phyloP scores from a whole-genome alignment of 805 yeast species.

The Sugiyamaella marilandica region DNA sequence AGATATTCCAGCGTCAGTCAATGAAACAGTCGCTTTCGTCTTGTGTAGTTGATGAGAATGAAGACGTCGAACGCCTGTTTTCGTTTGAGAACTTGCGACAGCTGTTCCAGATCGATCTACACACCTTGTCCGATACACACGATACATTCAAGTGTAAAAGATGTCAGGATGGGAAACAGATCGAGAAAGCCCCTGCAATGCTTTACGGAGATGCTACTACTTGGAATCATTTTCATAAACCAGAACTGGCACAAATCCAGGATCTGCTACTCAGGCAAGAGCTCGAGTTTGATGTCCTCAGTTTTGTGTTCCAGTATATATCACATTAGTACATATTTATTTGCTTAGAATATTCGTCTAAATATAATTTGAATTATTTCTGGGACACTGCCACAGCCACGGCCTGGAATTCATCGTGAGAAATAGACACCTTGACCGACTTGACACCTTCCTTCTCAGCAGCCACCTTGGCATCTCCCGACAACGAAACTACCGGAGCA shows the following conservation, averaged over 20 bases:
- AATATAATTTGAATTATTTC: constrained; percentile 7
- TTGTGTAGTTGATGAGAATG: constrained; percentile 94
- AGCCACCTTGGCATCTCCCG: constrained; percentile 70
- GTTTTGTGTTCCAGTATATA: constrained; percentile 88
- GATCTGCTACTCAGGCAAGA: constrained; percentile 79
- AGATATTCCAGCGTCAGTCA: constrained; percentile 91
- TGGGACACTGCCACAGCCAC: constrained; percentile 85
- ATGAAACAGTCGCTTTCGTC: constrained; percentile 91
- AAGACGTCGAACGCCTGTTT: constrained; percentile 88
- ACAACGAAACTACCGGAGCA: constrained; percentile 74
- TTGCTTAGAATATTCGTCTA: background rate
- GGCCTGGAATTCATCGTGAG: constrained; percentile 95
- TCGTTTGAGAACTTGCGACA: constrained; percentile 75
- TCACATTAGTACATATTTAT: constrained; percentile 49
- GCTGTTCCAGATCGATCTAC: constrained; percentile 63
- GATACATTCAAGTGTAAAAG: constrained; percentile 85
- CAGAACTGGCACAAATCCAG: constrained; percentile 57
- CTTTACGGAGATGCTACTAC: constrained; percentile 95
- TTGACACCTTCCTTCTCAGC: constrained; percentile 68
- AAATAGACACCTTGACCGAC: constrained; percentile 78
- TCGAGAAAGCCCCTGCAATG: constrained; percentile 72
- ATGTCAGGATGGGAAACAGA: constrained; percentile 61
- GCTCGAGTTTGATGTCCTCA: constrained; percentile 57
- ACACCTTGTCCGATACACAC: constrained; percentile 83
- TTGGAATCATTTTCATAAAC: constrained; percentile 85